phyloP scores from a whole-genome alignment of 169 alveolate genomes.

The Eimeria nieschulzi region DNA sequence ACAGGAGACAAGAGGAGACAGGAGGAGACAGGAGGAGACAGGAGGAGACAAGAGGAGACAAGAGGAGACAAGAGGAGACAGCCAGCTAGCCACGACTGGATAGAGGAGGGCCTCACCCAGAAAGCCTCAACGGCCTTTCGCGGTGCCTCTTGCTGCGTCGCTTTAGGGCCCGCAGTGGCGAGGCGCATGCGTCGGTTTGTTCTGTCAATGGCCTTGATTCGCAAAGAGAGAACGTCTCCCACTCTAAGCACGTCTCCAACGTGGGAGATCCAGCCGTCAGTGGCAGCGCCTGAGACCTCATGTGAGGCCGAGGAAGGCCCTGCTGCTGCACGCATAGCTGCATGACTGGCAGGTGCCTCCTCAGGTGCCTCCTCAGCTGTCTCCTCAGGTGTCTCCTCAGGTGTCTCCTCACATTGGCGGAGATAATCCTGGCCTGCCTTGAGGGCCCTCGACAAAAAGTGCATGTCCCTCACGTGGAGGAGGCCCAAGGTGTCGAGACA shows the following conservation, averaged over 20 bases:
- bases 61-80: too few relatives aligned
- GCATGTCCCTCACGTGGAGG: slow-evolving; percentile 65
- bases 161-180: neutral
- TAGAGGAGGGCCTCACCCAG: neutral
- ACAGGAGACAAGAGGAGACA: too few relatives aligned
- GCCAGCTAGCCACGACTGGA: too few relatives aligned
- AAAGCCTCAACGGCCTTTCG: neutral
- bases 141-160: neutral
- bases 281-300: neutral
- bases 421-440: neutral
- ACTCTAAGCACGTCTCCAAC: slow-evolving; percentile 1
- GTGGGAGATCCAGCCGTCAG: slow-evolving; percentile 34
- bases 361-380: neutral
- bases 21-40: too few relatives aligned
- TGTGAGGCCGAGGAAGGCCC: neutral
- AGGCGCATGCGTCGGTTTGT: slow-evolving; percentile 10
- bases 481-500: slow-evolving; percentile 53
- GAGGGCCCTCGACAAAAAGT: neutral
- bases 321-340: neutral
- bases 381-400: neutral
- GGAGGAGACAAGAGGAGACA: too few relatives aligned
- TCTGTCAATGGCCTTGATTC: slow-evolving; percentile 26
- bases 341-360: neutral
- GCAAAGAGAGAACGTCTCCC: slow-evolving; percentile 21
- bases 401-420: neutral